Evolutionary conservation across 1,139 yeast genomes (phyloP), one percentile per base, ranked within the genome.

Genomic region (Debaryomyces psychrophilus): DNA sequence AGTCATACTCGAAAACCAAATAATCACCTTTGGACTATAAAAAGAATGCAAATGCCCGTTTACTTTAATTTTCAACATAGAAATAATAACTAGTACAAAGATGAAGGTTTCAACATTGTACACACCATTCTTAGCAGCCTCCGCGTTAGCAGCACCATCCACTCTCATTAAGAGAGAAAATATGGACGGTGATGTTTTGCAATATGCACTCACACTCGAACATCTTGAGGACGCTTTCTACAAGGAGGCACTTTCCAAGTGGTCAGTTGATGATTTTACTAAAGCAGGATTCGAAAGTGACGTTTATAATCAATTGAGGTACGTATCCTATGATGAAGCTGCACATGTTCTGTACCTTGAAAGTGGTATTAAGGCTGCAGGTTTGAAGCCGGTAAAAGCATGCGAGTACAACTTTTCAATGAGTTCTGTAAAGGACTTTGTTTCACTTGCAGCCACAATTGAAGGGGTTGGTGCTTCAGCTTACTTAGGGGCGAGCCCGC

Each of bases 181-280:
- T 11, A 36, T 36, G 14, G 39, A 36, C 12, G 29, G 12, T 23
- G 39, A 36, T 36, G 22, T 36, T 23, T 36, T 36, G 39, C 39
- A 36, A 26, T 36, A 25, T 36, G 39, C 39, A 14, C 31, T 36
- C 12, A 36, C 39, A 7, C 29, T 36, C 4, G 39, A 36, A 12
- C 39, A 36, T 14, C 39, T 36, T 25, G 39, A 36, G 20, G 17
- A 36, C 14, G 29, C 17, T 12, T 36, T 36, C 31, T 36, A 36
- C 17, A 36, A 36, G 29, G 26, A 36, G 14, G 39, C 39, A 22
- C 20, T 36, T 12, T 36, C 39, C 15, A 36, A 14, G 11, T 36
- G 39, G 39, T 36, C 39, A 15, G 39, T 36, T 36, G 39, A 36
- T 9, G 31, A 37, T 23, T 37, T 37, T 22, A 37, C 40, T 12